Conservation (phyloP, 73 alveolate genomes). For the Uronychia binucleata region DNA sequence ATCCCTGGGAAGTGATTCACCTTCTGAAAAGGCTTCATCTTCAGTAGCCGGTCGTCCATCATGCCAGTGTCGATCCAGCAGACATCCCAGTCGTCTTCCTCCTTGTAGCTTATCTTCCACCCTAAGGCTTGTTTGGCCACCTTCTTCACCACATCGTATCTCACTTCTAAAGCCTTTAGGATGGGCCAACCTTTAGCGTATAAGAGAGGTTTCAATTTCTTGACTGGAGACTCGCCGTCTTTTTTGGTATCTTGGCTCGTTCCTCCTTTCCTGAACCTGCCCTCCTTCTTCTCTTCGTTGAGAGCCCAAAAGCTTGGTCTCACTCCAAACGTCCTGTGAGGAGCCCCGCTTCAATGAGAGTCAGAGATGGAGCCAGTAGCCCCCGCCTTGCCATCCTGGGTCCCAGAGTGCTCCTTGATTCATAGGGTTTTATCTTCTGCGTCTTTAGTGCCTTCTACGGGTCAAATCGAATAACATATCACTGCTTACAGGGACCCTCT, state of each 20-base stretch:
- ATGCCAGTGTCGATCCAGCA: conserved; percentile 57
- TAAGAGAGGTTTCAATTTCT: not conserved
- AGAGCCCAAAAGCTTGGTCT: too few species aligned
- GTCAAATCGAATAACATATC: too few species aligned
- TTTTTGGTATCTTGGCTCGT: not conserved
- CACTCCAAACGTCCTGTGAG: too few species aligned
- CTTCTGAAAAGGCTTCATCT: conserved; percentile 61
- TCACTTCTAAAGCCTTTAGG: conserved; percentile 17
- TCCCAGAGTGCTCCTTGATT: too few species aligned
- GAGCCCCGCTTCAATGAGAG: too few species aligned
- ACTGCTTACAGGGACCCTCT: too few species aligned
- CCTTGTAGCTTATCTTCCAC: conserved; percentile 41
- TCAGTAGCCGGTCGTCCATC: conserved; percentile 45
- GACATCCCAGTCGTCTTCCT: conserved; percentile 65
- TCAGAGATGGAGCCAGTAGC: too few species aligned
- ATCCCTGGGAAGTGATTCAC: conserved; percentile 91
- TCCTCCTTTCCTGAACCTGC: too few species aligned
- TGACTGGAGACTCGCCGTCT: not conserved
- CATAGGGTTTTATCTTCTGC: too few species aligned
- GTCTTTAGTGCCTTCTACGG: too few species aligned
- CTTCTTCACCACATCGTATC: conserved; percentile 51
- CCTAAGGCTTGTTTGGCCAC: conserved; percentile 48
- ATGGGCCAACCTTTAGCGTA: not conserved
- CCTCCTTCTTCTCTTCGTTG: too few species aligned
- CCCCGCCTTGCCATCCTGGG: too few species aligned